Conservation (phyloP, 331 rosid species). For the Quercus tomentella region DNA sequence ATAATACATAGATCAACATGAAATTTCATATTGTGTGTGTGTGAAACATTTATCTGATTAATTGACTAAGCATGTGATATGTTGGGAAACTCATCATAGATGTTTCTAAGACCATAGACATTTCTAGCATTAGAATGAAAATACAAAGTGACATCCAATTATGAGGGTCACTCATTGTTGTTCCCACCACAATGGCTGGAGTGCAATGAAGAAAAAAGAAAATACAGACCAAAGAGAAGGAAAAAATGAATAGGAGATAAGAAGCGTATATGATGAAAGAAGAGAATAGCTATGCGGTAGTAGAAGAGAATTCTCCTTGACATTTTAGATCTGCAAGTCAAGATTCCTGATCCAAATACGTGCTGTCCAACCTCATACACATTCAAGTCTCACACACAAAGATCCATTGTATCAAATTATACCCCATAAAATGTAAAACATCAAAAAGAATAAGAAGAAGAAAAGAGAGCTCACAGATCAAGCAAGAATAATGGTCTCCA, state of each 20-base stretch:
- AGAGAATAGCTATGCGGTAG: not conserved
- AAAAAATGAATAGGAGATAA: not conserved
- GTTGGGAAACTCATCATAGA: constrained; percentile 28
- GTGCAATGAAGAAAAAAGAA: not conserved
- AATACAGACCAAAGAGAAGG: not conserved
- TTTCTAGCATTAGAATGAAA: constrained; percentile 18
- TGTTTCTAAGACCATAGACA: constrained; percentile 20
- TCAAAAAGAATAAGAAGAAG: not conserved
- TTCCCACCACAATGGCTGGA: constrained; percentile 40
- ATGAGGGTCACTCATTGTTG: constrained; percentile 40
- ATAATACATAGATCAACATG: not conserved
- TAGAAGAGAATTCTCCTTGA: not conserved
- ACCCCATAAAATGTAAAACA: not conserved
- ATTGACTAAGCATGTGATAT: not conserved
- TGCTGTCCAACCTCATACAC: not conserved
- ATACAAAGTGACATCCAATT: constrained; percentile 23
- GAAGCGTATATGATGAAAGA: not conserved
- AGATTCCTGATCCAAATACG: not conserved
- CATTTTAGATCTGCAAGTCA: not conserved
- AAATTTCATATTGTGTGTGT: not conserved
- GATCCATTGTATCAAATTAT: not conserved
- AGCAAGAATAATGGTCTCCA: constrained; percentile 1
- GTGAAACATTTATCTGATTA: not conserved
- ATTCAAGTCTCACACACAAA: not conserved
- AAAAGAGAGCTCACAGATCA: constrained; percentile 35